Conservation (phyloP, 169 alveolate genomes). For the Toxoplasma gondii region DNA sequence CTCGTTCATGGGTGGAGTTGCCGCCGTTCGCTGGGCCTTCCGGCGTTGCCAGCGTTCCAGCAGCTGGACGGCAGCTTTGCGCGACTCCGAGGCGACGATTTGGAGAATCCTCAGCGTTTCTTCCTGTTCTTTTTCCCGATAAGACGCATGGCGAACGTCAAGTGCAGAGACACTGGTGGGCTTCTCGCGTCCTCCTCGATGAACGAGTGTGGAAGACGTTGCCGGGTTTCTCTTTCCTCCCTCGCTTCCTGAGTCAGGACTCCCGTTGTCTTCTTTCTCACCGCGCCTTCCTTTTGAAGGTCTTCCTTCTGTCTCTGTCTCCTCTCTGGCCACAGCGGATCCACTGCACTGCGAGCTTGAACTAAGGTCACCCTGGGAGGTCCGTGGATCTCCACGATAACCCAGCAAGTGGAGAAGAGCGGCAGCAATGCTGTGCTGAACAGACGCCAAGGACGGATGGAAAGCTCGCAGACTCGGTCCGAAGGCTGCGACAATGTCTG, state of each 20-base stretch:
- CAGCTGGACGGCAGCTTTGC: constrained; percentile 51
- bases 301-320: background rate
- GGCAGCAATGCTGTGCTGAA: constrained; percentile 56
- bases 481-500: constrained; percentile 5
- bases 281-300: no score
- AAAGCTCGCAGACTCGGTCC: constrained; percentile 9
- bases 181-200: background rate
- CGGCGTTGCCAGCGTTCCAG: constrained; percentile 56
- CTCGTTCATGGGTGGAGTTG: background rate
- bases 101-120: background rate
- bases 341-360: background rate
- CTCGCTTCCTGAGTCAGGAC: background rate
- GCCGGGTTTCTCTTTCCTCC: background rate
- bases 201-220: background rate
- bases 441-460: constrained; percentile 58
- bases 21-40: constrained; percentile 7
- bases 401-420: constrained; percentile 55
- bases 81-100: constrained; percentile 43
- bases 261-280: no score
- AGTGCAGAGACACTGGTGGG: background rate
- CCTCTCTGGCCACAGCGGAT: background rate
- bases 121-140: background rate
- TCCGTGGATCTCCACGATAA: constrained; percentile 19
- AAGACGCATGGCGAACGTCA: background rate
- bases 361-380: background rate